These are phyloP conservation scores for Fusarium sp. DNA, from an alignment of 2,329 filamentous ascomycete species.

Conservation along the genomic window DNA sequence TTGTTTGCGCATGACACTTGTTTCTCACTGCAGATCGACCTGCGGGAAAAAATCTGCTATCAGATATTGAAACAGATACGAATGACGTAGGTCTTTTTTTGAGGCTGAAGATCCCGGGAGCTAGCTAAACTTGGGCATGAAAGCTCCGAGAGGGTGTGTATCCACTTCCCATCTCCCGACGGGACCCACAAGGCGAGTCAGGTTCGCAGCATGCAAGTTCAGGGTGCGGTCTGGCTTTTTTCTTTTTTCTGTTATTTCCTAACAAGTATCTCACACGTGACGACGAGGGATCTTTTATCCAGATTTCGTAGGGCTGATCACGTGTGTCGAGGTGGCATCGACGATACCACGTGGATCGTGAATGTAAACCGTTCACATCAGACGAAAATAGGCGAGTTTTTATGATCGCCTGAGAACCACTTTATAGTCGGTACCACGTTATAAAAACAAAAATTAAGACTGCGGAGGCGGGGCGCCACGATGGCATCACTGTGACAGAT, in stretches of 20 bases:
- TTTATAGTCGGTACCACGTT: conserved; percentile 3
- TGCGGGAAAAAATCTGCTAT: not conserved
- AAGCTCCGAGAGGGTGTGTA: not conserved
- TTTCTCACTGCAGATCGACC: conserved; percentile 4
- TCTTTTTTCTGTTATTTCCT: not conserved
- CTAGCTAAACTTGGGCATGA: conserved; percentile 11
- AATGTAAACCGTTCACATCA: conserved; percentile 1
- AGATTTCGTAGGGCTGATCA: conserved; percentile 2
- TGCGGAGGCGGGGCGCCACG: conserved; percentile 8
- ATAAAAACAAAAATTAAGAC: not conserved
- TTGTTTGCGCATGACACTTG: not conserved
- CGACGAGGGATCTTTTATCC: not conserved
- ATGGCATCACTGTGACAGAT: no score
- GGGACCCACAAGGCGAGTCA: conserved; percentile 31
- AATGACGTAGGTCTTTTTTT: conserved; percentile 8
- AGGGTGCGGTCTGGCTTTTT: not conserved
- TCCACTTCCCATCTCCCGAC: conserved; percentile 8
- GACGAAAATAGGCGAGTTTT: not conserved
- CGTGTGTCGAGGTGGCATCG: not conserved
- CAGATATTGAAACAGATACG: not conserved
- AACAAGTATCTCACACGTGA: not conserved
- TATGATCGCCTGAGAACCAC: conserved; percentile 1
- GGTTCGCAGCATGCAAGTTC: conserved; percentile 14
- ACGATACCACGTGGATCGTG: not conserved
- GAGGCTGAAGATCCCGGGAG: conserved; percentile 11